Percentiles rank a stretch among this genome's conserved stretches.
Conservation (phyloP, 1,284 basidiomycete species). For the Trametes hirsuta region DNA sequence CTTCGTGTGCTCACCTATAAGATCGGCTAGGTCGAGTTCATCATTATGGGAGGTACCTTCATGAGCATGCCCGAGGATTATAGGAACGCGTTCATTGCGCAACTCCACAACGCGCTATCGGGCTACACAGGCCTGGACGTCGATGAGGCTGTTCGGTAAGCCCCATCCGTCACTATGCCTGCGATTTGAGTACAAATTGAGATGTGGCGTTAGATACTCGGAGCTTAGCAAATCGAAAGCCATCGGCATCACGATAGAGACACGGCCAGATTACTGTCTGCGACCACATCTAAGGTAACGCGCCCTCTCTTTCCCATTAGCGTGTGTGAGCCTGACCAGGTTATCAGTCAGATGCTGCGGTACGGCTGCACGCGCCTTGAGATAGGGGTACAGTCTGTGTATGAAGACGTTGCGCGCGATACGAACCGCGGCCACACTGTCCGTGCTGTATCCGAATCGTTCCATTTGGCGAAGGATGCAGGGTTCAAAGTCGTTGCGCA, state of each 20-base stretch:
- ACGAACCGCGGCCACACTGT: constrained; percentile 99
- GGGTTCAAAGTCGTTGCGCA: constrained; percentile 99
- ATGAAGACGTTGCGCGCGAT: constrained; percentile 98
- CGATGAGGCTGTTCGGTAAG: constrained; percentile 93
- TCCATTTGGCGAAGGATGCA: constrained; percentile 98
- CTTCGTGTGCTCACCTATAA: not conserved
- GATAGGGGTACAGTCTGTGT: constrained; percentile 98
- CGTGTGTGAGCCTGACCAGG: constrained; percentile 4
- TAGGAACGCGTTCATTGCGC: constrained; percentile 91
- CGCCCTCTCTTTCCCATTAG: constrained; percentile 5
- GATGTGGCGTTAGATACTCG: constrained; percentile 66
- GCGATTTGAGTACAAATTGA: not conserved
- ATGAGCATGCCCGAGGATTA: constrained; percentile 99
- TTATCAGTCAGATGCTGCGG: constrained; percentile 92
- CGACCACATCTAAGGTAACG: constrained; percentile 88
- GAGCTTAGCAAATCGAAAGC: constrained; percentile 98
- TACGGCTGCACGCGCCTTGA: constrained; percentile 99
- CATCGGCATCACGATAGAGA: constrained; percentile 99
- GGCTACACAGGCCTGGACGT: constrained; percentile 94
- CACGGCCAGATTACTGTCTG: constrained; percentile 97
- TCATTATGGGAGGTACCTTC: constrained; percentile 99
- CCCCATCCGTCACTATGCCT: constrained; percentile 10
- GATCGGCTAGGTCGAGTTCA: constrained; percentile 84
- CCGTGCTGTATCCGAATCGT: constrained; percentile 95
- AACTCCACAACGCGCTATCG: constrained; percentile 95